phyloP scores from a whole-genome alignment of 2,329 filamentous ascomycete species.

The Ceratocystis cubensis region DNA sequence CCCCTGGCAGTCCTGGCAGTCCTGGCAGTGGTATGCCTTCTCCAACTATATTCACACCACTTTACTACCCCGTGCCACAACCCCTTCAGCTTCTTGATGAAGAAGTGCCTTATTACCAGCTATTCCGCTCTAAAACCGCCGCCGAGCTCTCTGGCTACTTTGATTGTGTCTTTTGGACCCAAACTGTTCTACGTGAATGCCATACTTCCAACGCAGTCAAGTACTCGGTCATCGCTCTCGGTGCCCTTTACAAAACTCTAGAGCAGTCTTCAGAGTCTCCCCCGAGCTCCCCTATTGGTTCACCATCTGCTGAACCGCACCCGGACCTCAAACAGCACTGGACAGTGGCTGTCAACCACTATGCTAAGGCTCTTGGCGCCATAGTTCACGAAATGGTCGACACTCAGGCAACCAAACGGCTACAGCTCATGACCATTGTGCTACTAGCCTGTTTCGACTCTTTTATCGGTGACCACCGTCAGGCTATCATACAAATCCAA shows the following conservation, averaged over 20 bases:
- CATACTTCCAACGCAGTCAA: conserved; percentile 49
- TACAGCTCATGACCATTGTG: conserved; percentile 50
- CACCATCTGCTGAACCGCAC: conserved; percentile 23
- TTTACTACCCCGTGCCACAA: conserved; percentile 4
- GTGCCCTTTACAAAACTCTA: conserved; percentile 53
- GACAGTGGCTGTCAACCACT: conserved; percentile 48
- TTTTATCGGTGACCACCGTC: conserved; percentile 50
- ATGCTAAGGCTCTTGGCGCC: conserved; percentile 43
- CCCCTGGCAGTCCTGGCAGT: background rate
- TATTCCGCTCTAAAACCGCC: conserved; percentile 50
- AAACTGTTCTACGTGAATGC: conserved; percentile 50
- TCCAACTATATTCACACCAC: conserved; percentile 17
- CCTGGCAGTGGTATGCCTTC: background rate
- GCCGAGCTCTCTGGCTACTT: conserved; percentile 55
- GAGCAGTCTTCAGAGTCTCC: conserved; percentile 44
- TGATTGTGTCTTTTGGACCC: conserved; percentile 52
- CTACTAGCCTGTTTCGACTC: conserved; percentile 57
- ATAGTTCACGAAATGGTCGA: conserved; percentile 35
- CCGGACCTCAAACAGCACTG: conserved; percentile 37
- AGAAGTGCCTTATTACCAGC: conserved; percentile 48
- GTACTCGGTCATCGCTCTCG: conserved; percentile 53
- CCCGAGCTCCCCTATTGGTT: conserved; percentile 34
- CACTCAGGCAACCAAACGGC: conserved; percentile 37
- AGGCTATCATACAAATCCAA: conserved; percentile 50
- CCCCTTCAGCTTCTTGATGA: conserved; percentile 21